These are phyloP conservation scores for Heliocybe sulcata DNA, from an alignment of 1,284 basidiomycete species.

Conservation along the genomic window DNA sequence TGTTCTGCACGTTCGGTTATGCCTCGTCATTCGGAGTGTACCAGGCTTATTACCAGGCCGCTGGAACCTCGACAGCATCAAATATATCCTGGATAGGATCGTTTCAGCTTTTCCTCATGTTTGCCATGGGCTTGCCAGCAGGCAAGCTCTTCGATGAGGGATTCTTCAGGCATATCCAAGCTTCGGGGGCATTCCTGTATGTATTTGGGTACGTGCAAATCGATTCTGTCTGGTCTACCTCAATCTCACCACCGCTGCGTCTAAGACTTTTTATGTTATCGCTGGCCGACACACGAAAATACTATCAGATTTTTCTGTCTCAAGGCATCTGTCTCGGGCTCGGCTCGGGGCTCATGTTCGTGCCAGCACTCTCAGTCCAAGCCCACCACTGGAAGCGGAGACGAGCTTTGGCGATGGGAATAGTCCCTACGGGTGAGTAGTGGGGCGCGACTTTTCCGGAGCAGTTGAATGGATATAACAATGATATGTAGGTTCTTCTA, in stretches of 20 bases:
- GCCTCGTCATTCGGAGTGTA: constrained; percentile 36
- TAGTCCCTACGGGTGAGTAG: constrained; percentile 1
- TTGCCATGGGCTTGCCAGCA: constrained; percentile 17
- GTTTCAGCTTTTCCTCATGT: constrained; percentile 22
- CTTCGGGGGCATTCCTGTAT: too few relatives aligned
- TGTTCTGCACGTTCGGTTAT: constrained; percentile 33
- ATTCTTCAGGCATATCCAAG: too few relatives aligned
- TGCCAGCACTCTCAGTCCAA: constrained; percentile 9
- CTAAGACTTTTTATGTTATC: constrained; percentile 24
- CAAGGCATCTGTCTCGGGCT: constrained; percentile 23
- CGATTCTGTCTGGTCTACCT: too few relatives aligned
- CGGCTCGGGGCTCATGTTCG: constrained; percentile 10
- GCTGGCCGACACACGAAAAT: constrained; percentile 21
- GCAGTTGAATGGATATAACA: too few relatives aligned
- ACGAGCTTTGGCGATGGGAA: constrained; percentile 7
- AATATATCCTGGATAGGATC: constrained; percentile 35
- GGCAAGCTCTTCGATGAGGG: constrained; percentile 18
- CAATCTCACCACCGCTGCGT: too few relatives aligned
- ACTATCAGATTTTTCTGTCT: constrained; percentile 31
- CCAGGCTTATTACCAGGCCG: constrained; percentile 38
- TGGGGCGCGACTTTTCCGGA: too few relatives aligned
- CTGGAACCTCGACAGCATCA: constrained; percentile 22
- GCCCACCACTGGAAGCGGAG: constrained; percentile 6
- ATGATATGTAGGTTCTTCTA: too few relatives aligned
- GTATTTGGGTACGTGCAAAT: too few relatives aligned